phyloP scores from a whole-genome alignment of 2,329 filamentous ascomycete species.

The Penicillium hesseltinei region DNA sequence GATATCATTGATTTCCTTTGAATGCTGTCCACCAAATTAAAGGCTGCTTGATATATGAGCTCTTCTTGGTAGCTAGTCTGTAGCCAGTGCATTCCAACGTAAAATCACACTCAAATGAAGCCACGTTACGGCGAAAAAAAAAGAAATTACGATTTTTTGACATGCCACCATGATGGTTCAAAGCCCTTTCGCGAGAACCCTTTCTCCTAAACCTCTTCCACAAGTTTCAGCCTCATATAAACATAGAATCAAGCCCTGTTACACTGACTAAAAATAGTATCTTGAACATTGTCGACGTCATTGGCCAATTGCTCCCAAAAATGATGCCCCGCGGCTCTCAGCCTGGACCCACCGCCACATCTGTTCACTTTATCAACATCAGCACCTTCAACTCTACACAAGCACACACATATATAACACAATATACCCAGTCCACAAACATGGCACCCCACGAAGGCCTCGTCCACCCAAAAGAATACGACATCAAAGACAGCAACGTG shows the following conservation, averaged over 20 bases:
- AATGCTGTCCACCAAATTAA: background rate
- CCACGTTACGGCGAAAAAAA: too few species aligned
- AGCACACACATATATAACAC: background rate
- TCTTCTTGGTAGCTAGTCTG: background rate
- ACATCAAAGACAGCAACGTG: conserved; percentile 67
- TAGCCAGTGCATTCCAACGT: too few species aligned
- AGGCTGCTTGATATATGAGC: too few species aligned
- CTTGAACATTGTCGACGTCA: background rate
- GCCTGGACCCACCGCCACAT: conserved; percentile 8
- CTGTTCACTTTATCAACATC: background rate
- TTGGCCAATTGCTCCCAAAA: conserved; percentile 5
- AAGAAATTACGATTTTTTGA: too few species aligned
- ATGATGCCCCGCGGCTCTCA: conserved; percentile 4
- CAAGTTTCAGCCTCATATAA: background rate
- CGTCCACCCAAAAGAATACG: conserved; percentile 62
- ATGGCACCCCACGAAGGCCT: conserved; percentile 64
- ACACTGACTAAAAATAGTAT: conserved; percentile 8
- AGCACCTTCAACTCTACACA: background rate
- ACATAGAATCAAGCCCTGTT: background rate
- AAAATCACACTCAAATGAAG: background rate
- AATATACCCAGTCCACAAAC: conserved; percentile 13
- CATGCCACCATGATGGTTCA: background rate
- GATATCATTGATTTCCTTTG: background rate
- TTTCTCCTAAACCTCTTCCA: background rate
- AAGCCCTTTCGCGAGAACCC: background rate